These are phyloP conservation scores for Micromonas pusilla DNA, from an alignment of 139 green algal genomes.

Conservation along the genomic window DNA sequence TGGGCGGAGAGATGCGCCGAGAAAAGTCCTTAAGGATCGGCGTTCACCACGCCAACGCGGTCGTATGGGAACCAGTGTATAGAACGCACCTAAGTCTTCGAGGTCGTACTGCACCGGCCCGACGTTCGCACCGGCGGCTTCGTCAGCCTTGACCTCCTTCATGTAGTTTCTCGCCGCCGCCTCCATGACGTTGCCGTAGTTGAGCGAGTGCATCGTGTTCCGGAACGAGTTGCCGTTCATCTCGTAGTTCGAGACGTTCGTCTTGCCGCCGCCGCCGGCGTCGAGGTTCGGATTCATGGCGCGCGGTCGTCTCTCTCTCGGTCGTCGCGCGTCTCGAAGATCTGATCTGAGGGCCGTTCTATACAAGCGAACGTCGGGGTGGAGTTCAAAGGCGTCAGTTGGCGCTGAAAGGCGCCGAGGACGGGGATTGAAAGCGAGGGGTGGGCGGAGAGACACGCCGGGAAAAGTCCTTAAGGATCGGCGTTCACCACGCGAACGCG, in stretches of 20 bases:
- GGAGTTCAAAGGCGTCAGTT: no score
- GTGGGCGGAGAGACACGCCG: no score
- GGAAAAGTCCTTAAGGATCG: no score
- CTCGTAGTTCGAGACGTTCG: background rate
- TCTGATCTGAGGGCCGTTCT: no score
- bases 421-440: no score
- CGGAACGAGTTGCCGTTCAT: conserved; percentile 45
- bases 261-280: background rate
- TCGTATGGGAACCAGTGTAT: no score
- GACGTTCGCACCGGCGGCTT: conserved; percentile 34
- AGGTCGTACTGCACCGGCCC: conserved; percentile 50
- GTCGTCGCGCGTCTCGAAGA: background rate
- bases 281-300: background rate
- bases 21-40: no score
- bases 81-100: conserved; percentile 73
- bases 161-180: conserved; percentile 75
- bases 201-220: conserved; percentile 65
- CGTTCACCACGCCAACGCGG: no score
- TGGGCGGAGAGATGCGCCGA: no score
- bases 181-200: conserved; percentile 70
- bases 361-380: no score
- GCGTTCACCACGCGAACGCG: no score
- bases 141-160: conserved; percentile 28
- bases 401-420: no score
- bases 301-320: background rate